phyloP scores from a whole-genome alignment of 192 early-diverging fungal genomes.

The Kickxella alabastrina region DNA sequence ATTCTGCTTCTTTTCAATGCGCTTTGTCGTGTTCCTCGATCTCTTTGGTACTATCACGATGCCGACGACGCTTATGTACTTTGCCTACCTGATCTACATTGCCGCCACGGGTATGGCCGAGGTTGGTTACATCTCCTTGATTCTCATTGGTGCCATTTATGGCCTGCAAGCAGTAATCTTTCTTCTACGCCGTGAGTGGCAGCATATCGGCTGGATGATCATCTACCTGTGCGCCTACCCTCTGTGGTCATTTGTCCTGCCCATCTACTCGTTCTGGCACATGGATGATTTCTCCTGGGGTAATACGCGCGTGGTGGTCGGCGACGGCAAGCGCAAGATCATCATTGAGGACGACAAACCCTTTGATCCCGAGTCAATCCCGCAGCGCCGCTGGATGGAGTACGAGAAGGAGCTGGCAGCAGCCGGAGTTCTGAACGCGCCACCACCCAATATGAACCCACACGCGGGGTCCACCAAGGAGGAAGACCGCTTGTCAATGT shows the following conservation, averaged over 20 bases:
- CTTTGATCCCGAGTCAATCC: slow-evolving; percentile 85
- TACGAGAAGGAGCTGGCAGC: slow-evolving; percentile 78
- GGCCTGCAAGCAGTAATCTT: slow-evolving; percentile 87
- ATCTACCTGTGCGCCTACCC: slow-evolving; percentile 87
- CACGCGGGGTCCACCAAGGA: slow-evolving; percentile 28
- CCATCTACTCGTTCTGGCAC: slow-evolving; percentile 98
- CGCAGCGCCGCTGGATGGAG: slow-evolving; percentile 82
- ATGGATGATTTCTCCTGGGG: slow-evolving; percentile 99
- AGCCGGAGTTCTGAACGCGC: slow-evolving; percentile 29
- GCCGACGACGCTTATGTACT: slow-evolving; percentile 81
- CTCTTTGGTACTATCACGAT: slow-evolving; percentile 77
- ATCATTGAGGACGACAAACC: slow-evolving; percentile 67
- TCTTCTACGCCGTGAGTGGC: slow-evolving; percentile 72
- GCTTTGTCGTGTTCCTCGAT: slow-evolving; percentile 95
- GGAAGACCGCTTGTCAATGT: slow-evolving; percentile 24
- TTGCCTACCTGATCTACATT: slow-evolving; percentile 75
- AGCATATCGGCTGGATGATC: slow-evolving; percentile 78
- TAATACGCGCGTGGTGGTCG: slow-evolving; percentile 83
- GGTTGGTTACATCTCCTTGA: slow-evolving; percentile 76
- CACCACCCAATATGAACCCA: slow-evolving; percentile 42
- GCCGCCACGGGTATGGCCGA: slow-evolving; percentile 58
- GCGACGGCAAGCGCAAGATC: slow-evolving; percentile 63
- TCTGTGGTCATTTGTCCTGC: slow-evolving; percentile 85
- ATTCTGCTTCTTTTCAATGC: slow-evolving; percentile 97
- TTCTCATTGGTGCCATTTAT: slow-evolving; percentile 80